phyloP scores from a whole-genome alignment of 306 rosid species.

The Ormosia semicastrata region DNA sequence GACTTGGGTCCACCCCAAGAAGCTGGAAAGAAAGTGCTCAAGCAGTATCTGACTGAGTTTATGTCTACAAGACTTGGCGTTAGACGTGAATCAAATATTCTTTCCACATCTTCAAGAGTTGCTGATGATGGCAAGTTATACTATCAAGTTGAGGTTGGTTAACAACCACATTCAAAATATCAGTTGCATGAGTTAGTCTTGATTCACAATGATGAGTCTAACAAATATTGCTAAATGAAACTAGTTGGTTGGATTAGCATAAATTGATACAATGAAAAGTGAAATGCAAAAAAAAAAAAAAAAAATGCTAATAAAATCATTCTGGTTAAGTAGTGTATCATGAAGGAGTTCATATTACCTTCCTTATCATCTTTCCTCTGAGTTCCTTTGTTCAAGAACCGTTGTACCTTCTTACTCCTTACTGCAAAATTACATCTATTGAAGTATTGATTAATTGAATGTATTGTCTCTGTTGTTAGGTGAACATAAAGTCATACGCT shows the following conservation, averaged over 20 bases:
- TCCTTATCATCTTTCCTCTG: background rate
- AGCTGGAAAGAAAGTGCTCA: conserved; percentile 80
- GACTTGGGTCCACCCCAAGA: conserved; percentile 82
- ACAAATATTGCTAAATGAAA: background rate
- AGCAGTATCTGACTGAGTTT: conserved; percentile 85
- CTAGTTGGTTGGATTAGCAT: background rate
- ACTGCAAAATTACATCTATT: background rate
- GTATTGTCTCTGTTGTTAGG: conserved; percentile 47
- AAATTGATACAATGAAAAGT: background rate
- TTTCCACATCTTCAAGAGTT: conserved; percentile 62
- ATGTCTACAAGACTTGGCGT: conserved; percentile 93
- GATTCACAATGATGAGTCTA: background rate
- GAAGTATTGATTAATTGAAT: background rate
- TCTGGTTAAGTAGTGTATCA: background rate
- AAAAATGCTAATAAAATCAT: background rate
- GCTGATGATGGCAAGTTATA: conserved; percentile 87
- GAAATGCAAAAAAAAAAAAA: background rate
- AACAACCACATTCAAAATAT: background rate
- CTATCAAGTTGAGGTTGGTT: conserved; percentile 87
- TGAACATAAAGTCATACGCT: conserved; percentile 91
- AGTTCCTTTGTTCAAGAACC: background rate
- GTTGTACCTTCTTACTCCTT: background rate
- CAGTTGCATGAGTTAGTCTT: background rate
- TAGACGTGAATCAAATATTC: conserved; percentile 74
- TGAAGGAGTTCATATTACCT: background rate